Base-by-base conservation (phyloP, 2,329 filamentous ascomycete genomes). In the Apiospora hydei region DNA sequence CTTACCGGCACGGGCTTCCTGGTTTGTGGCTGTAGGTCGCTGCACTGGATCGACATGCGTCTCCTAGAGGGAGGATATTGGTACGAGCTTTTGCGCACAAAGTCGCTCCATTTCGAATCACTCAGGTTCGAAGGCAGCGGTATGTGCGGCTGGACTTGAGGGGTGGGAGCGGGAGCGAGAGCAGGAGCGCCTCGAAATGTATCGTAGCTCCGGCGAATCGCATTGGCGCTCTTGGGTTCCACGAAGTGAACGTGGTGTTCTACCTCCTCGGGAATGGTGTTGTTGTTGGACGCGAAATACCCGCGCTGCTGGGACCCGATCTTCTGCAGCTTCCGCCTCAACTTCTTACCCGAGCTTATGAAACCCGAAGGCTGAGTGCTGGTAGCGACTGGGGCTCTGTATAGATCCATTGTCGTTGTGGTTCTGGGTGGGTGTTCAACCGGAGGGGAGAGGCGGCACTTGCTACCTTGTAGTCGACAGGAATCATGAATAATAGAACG, bases 271-370 rank as follows among this genome's bases (percentile, higher is more conserved):
- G 49, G 57, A 34, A 74, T 74, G 66, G 78, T 73, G 74, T 73
- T 74, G 67, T 75, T 73, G 34, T 30, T 30, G 26, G 73, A 74
- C 61, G 75, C 68, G 38, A 74, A 76, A 38, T 75, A 74, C 68
- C 74, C 76, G 14, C 77, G 74, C 69, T 76, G 76, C 70, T 75
- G 76, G 34, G 71, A 70, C 69, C 76, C 74, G 71, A 78, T 75
- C 70, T 81, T 81, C 69, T 80, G 79, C 43, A 78, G 75, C 72
- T 78, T 81, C 70, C 77, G 75, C 72, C 79, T 76, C 70, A 80
- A 74, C 71, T 76, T 80, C 72, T 78, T 80, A 68, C 77, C 75
- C 26, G 80, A 78, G 14, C 77, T 73, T 71, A 78, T 80, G 13
- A 72, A 7, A 5, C 46, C 18, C 30, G 70, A 34, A 16, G 69